A percentile compares a stretch with the other conserved stretches of the same genome.
These are phyloP conservation scores for Raffaelea albimanens DNA, from an alignment of 2,329 filamentous ascomycete genomes.

Conservation along the genomic window DNA sequence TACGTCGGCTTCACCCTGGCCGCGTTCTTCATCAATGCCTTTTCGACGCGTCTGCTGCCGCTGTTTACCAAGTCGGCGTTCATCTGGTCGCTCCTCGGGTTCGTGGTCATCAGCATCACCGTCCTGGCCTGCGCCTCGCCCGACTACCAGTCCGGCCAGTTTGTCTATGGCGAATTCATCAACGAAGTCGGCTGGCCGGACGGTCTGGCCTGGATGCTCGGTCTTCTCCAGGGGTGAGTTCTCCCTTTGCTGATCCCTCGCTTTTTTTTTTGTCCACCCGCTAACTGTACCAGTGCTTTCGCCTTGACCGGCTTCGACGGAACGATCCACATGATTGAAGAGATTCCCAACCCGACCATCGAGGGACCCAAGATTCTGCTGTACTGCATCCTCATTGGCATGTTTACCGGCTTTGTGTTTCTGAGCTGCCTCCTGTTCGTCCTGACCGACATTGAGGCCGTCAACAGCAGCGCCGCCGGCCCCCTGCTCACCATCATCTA, in stretches of 20 bases:
- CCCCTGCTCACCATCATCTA: constrained; percentile 35
- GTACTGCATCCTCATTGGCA: constrained; percentile 53
- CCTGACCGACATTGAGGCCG: constrained; percentile 43
- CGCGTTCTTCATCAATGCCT: constrained; percentile 56
- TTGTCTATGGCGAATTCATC: constrained; percentile 59
- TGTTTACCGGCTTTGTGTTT: constrained; percentile 42
- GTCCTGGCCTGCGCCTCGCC: constrained; percentile 57
- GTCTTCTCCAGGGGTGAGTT: constrained; percentile 35
- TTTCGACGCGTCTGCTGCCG: constrained; percentile 52
- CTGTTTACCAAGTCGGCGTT: constrained; percentile 60
- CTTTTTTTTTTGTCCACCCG: not conserved
- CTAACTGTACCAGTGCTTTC: constrained; percentile 22
- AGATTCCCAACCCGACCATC: constrained; percentile 47
- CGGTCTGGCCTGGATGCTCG: constrained; percentile 50
- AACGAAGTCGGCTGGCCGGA: constrained; percentile 63
- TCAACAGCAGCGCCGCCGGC: constrained; percentile 27
- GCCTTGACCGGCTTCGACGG: constrained; percentile 43
- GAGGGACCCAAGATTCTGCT: constrained; percentile 60
- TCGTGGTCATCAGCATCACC: constrained; percentile 61
- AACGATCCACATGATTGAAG: constrained; percentile 45
- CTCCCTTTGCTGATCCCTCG: not conserved
- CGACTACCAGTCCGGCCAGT: constrained; percentile 52
- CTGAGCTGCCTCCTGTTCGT: constrained; percentile 54
- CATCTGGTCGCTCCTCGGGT: constrained; percentile 60
- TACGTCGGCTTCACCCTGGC: constrained; percentile 55